phyloP scores from a whole-genome alignment of 495 filamentous ascomycete species.

The Neurospora tetraspora region DNA sequence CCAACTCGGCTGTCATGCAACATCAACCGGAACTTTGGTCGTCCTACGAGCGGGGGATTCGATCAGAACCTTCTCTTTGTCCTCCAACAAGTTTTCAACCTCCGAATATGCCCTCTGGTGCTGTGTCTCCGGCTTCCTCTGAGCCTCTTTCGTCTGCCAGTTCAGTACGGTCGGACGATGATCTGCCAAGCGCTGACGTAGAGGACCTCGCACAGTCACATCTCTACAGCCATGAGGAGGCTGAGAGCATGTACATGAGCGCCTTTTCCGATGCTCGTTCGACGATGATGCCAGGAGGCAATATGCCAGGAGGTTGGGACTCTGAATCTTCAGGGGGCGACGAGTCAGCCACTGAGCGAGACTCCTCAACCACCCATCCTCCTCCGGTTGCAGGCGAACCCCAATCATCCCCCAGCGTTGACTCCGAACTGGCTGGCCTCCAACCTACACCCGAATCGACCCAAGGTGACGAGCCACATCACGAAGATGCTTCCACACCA shows the following conservation, averaged over 20 bases:
- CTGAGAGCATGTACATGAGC: conserved; percentile 90
- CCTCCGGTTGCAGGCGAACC: background rate
- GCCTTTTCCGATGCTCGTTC: conserved; percentile 36
- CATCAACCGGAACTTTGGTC: conserved; percentile 20
- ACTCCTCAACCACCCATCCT: background rate
- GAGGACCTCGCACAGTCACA: conserved; percentile 61
- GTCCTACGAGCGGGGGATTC: conserved; percentile 17
- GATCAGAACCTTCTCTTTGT: conserved; percentile 30
- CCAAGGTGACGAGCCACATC: conserved; percentile 5
- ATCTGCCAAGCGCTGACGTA: background rate
- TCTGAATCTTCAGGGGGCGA: conserved; percentile 11
- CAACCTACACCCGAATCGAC: background rate
- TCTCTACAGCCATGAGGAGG: conserved; percentile 82
- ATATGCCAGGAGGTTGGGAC: conserved; percentile 55
- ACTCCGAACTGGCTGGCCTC: background rate
- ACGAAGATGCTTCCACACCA: conserved; percentile 33
- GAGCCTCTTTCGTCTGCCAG: conserved; percentile 17
- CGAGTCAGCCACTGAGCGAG: background rate
- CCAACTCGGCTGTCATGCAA: conserved; percentile 25
- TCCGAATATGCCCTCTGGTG: conserved; percentile 4
- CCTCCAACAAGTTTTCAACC: conserved; percentile 7
- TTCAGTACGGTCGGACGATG: conserved; percentile 5
- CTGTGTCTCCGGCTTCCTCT: conserved; percentile 7
- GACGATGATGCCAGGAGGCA: background rate
- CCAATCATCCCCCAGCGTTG: background rate